phyloP scores from a whole-genome alignment of 208 protist genomes.

The Trypanosoma scelopori region DNA sequence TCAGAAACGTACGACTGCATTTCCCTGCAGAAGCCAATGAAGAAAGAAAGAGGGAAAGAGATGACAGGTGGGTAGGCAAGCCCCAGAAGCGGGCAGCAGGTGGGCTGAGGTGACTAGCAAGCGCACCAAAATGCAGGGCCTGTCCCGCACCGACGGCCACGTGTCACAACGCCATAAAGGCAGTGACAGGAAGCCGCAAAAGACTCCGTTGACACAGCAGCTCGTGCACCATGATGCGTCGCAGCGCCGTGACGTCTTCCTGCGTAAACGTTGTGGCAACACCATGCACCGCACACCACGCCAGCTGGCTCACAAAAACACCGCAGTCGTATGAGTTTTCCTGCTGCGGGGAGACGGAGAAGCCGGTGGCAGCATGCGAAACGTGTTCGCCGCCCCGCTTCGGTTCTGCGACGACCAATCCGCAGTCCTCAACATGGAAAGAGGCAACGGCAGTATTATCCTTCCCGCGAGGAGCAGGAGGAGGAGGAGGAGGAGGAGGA shows the following conservation, averaged over 20 bases:
- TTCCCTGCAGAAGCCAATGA: no score
- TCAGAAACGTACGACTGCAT: no score
- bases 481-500: neutral
- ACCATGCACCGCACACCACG: slow-evolving; percentile 66
- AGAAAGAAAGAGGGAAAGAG: no score
- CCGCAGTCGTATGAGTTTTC: slow-evolving; percentile 76
- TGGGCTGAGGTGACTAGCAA: no score
- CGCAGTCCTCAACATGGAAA: slow-evolving; percentile 4
- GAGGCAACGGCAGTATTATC: neutral
- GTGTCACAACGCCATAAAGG: slow-evolving; percentile 7
- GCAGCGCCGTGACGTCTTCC: slow-evolving; percentile 42
- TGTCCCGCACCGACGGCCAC: no score
- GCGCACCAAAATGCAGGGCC: no score
- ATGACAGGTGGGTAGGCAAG: no score
- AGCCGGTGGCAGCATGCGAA: slow-evolving; percentile 25
- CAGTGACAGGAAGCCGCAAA: slow-evolving; percentile 41
- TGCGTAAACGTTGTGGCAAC: slow-evolving; percentile 58
- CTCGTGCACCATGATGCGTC: slow-evolving; percentile 63
- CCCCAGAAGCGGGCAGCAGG: no score
- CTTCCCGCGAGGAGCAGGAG: neutral
- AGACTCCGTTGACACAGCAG: slow-evolving; percentile 47
- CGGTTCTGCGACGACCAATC: neutral
- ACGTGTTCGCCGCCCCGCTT: neutral
- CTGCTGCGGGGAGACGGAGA: slow-evolving; percentile 60
- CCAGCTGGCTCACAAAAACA: slow-evolving; percentile 78